Evolutionary conservation across 257 asterid genomes (phyloP), one percentile per base, ranked within the genome.

Genomic region (Eucommia ulmoides): DNA sequence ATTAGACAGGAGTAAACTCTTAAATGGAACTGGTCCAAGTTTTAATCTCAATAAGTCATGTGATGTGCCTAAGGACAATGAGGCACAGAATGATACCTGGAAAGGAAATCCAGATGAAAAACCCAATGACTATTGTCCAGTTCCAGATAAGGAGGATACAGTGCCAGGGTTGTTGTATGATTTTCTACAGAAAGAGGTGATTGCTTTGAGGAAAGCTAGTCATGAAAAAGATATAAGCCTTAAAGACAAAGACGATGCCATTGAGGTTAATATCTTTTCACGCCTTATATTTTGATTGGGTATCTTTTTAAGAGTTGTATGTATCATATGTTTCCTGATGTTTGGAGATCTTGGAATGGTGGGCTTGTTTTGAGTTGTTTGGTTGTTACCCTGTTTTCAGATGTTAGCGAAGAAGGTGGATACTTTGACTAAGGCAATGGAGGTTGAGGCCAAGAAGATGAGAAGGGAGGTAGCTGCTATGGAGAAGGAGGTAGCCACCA

Each of bases 401-500:
- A 85, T 85, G 96, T 72, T 89, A 56, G 94, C 98, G 46, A 89
- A 73, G 81, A 89, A 85, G 79, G 98, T 89, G 20, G 98, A 85
- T 53, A 89, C 98, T 55, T 62, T 85, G 77, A 76, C 98, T 29
- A 84, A 82, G 62, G 98, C 98, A 26, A 85, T 89, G 98, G 98
- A 89, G 63, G 93, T 85, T 53, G 98, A 89, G 68, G 98, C 98
- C 51, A 89, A 82, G 62, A 89, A 85, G 79, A 85, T 89, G 97
- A 82, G 97, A 65, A 74, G 97, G 55, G 97, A 89, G 65, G 97
- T 89, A 33, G 88, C 97, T 69, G 91, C 86, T n/a, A 85, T 89
- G 96, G 98, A 89, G 83, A 85, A 89, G 75, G 98, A 89, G 76
- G 98, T 89, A 58, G 78, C 92, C 62, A 94, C 96, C 53, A 85